These are phyloP conservation scores for Syzygium syzygioides DNA, from an alignment of 441 rosid genomes.

Conservation along the genomic window DNA sequence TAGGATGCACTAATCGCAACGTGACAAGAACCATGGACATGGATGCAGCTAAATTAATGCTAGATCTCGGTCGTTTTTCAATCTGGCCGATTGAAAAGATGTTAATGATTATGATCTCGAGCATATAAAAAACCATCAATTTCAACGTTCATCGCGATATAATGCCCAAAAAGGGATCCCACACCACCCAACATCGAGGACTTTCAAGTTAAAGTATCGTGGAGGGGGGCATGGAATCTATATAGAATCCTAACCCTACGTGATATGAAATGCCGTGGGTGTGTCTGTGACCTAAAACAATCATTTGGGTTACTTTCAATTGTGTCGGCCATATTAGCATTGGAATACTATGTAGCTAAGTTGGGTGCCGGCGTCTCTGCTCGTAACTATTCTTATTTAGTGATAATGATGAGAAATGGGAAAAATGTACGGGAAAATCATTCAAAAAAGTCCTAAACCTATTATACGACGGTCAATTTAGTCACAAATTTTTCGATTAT, in stretches of 20 bases:
- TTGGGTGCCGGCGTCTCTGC: background rate
- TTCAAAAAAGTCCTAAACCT: background rate
- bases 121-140: background rate
- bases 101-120: background rate
- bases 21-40: background rate
- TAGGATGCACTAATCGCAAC: background rate
- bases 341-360: background rate
- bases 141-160: background rate
- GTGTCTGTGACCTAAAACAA: background rate
- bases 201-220: background rate
- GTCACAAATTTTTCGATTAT: background rate
- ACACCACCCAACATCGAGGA: background rate
- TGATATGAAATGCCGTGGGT: background rate
- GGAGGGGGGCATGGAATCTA: background rate
- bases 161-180: background rate
- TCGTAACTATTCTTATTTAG: background rate
- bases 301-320: background rate
- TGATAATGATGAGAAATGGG: background rate
- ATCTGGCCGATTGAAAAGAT: background rate
- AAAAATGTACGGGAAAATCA: background rate
- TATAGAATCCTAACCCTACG: background rate
- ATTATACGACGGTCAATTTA: accelerated
- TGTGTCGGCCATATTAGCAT: background rate
- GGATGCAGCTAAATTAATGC: background rate
- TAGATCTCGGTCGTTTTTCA: background rate